phyloP scores from a whole-genome alignment of 305 asterid genomes.

The Solanum hybrid region DNA sequence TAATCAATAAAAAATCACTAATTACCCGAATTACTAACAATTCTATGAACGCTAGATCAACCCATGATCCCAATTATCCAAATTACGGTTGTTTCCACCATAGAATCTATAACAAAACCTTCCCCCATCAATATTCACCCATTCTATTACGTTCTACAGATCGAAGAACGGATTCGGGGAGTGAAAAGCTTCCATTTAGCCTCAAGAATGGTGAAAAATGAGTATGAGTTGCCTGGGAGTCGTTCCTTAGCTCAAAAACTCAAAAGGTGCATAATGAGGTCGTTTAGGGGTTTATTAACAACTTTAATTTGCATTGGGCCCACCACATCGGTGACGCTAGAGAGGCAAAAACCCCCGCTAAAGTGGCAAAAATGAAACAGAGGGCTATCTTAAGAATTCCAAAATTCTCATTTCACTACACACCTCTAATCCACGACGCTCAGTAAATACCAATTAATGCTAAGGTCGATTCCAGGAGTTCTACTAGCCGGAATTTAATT shows the following conservation, averaged over 20 bases:
- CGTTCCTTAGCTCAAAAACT: background rate
- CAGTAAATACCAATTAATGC: background rate
- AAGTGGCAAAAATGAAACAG: background rate
- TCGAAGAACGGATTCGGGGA: background rate
- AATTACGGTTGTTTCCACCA: too few species aligned
- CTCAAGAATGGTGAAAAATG: background rate
- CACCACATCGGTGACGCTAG: background rate
- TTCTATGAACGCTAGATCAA: background rate
- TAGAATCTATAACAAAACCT: background rate
- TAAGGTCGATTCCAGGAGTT: background rate
- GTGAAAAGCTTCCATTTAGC: background rate
- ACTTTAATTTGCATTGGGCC: background rate
- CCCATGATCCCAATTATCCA: background rate
- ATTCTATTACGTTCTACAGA: background rate
- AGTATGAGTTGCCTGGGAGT: background rate
- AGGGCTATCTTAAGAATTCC: background rate
- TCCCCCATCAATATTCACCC: background rate
- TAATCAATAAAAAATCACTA: background rate
- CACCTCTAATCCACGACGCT: background rate
- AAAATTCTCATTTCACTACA: background rate
- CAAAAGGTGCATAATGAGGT: background rate
- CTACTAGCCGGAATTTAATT: background rate
- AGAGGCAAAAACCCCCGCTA: background rate
- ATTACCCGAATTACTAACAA: background rate
- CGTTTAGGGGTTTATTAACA: background rate